Conservation (phyloP, 495 filamentous ascomycete species). For the Aspergillus cavernicola region DNA sequence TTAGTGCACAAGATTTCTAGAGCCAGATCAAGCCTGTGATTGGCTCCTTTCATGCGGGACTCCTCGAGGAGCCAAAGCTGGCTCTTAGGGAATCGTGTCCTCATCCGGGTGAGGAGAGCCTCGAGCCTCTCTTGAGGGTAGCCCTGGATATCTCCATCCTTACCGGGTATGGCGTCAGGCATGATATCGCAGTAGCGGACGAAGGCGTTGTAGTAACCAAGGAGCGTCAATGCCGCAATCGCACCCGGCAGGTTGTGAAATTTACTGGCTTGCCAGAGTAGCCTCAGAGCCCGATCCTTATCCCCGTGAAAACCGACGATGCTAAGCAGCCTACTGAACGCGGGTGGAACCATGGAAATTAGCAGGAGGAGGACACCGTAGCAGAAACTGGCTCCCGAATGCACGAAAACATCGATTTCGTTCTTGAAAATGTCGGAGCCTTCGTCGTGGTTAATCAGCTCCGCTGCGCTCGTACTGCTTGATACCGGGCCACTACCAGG, state of each 20-base stretch:
- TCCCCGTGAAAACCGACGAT: slow-evolving; percentile 93
- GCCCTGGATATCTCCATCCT: slow-evolving; percentile 54
- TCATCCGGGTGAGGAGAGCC: slow-evolving; percentile 69
- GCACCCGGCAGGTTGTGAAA: slow-evolving; percentile 88
- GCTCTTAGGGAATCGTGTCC: slow-evolving; percentile 72
- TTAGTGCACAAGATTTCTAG: slow-evolving; percentile 57
- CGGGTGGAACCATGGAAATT: slow-evolving; percentile 86
- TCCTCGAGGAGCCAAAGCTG: slow-evolving; percentile 89
- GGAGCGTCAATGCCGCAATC: slow-evolving; percentile 73
- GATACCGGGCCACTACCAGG: slow-evolving; percentile 10
- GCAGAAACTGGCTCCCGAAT: slow-evolving; percentile 83
- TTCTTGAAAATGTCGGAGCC: slow-evolving; percentile 58
- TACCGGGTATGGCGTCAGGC: slow-evolving; percentile 49
- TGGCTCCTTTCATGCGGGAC: slow-evolving; percentile 70
- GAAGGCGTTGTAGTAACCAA: slow-evolving; percentile 85
- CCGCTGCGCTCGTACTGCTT: slow-evolving; percentile 19
- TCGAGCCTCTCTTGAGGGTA: slow-evolving; percentile 70
- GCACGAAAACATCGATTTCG: slow-evolving; percentile 78
- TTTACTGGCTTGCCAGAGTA: slow-evolving; percentile 91
- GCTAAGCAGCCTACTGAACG: slow-evolving; percentile 76
- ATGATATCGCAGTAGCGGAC: slow-evolving; percentile 86
- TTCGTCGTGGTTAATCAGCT: slow-evolving; percentile 44
- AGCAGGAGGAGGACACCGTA: slow-evolving; percentile 83
- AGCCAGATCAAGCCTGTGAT: slow-evolving; percentile 63
- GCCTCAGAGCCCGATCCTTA: slow-evolving; percentile 71